Percentiles rank a stretch among this genome's conserved stretches.
Evolutionary conservation across 23 red algal genomes (phyloP).

Genomic region (Gracilaria gracilis): DNA sequence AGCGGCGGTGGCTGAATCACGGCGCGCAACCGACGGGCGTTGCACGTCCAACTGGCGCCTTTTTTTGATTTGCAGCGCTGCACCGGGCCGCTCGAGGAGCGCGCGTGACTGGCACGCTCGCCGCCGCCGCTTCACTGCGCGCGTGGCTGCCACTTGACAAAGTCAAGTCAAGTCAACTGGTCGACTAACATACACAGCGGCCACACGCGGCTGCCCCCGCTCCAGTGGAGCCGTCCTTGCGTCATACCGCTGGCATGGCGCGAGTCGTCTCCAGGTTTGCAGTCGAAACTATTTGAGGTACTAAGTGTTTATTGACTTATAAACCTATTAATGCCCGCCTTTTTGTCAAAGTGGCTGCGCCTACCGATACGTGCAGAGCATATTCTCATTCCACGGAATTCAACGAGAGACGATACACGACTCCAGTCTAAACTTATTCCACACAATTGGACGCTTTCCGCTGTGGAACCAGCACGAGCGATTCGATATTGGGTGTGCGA

Average conservation of each 20-base stretch:
- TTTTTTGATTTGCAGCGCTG: no score
- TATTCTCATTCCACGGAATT: no score
- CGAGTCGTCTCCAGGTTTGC: neutral
- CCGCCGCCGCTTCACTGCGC: neutral
- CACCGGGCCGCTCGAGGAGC: neutral
- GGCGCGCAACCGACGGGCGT: constrained; percentile 5
- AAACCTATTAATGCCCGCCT: no score
- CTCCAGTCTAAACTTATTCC: neutral
- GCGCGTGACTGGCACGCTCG: neutral
- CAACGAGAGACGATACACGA: no score
- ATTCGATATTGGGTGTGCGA: neutral
- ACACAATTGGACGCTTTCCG: neutral
- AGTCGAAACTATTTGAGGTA: neutral
- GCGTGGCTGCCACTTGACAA: neutral
- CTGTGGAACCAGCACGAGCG: neutral
- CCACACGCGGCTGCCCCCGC: no score
- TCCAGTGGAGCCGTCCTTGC: no score
- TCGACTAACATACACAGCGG: no score
- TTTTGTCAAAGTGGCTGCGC: no score
- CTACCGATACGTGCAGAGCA: no score
- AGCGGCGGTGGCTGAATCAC: constrained; percentile 33
- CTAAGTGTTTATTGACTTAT: neutral
- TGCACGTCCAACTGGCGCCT: neutral
- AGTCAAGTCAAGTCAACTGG: no score
- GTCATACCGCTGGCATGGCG: no score